A percentile compares a stretch with the other conserved stretches of the same genome.
Conservation (phyloP, 257 asterid species). For the Coffea canephora region DNA sequence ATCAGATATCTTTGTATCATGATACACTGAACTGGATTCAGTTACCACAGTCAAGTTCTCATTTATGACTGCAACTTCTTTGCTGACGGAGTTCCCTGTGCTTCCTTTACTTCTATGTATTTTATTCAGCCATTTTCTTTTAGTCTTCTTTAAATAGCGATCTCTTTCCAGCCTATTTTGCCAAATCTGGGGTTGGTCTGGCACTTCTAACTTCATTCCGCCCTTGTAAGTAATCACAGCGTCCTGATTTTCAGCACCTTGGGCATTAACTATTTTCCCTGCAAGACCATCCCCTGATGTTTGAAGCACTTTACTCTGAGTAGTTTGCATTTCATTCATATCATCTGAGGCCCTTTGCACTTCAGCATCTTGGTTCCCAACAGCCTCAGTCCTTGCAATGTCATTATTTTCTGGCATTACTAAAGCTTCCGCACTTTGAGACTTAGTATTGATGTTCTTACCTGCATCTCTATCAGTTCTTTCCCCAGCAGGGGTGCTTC, state of each 20-base stretch:
- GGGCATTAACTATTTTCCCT: conserved; percentile 10
- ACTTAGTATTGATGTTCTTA: background rate
- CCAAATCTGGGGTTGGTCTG: conserved; percentile 17
- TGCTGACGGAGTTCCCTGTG: conserved; percentile 14
- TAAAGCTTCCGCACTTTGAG: conserved; percentile 11
- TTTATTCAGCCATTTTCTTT: conserved; percentile 41
- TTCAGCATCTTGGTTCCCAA: background rate
- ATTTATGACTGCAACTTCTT: conserved; percentile 17
- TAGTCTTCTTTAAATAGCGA: conserved; percentile 27
- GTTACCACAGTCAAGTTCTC: background rate
- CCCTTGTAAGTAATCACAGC: conserved; percentile 13
- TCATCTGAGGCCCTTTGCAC: conserved; percentile 16
- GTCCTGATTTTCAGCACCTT: conserved; percentile 22
- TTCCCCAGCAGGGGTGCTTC: background rate
- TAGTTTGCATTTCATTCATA: conserved; percentile 10
- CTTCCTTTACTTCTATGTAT: conserved; percentile 18
- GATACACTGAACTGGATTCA: conserved; percentile 15
- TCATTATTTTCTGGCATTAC: conserved; percentile 11
- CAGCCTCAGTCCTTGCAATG: background rate
- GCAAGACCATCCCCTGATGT: background rate
- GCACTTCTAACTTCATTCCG: conserved; percentile 32
- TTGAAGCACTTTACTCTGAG: background rate
- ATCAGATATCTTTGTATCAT: conserved; percentile 7
- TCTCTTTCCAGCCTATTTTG: conserved; percentile 20
- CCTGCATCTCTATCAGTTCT: conserved; percentile 1